Base-by-base conservation (phyloP, 352 stramenopile genomes). In the Globisporangium abappressorium region DNA sequence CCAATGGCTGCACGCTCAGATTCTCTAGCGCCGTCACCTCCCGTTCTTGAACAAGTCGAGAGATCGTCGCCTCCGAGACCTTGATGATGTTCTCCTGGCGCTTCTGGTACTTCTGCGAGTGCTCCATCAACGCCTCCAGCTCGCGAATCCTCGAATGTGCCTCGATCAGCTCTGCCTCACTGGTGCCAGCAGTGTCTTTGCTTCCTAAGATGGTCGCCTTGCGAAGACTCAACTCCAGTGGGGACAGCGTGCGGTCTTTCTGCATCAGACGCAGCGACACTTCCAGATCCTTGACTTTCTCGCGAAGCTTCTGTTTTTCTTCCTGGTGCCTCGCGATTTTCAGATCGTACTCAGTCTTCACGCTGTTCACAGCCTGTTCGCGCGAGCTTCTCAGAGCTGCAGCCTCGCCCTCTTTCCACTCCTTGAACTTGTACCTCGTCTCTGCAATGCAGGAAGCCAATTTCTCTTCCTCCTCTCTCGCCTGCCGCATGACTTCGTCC, bases 241-340 rank as follows among this genome's bases (percentile, higher is more conserved):
- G 84, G 1, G 84, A 92, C 18, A 92, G 65, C 2, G 74, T 71
- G 0, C 79, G 79, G 61, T 90, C 78, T 54, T 89, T 91, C 55
- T 91, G 82, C 71, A 91, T 72, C 0, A 91, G 59, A 24, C 80
- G 77, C 18, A 89, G 68, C 9, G 82, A 87, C 5, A 90, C 84
- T 49, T 91, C 84, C 12, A 92, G 71, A 57, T 92, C 84, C 54
- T 89, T 85, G 11, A 90, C 82, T 55, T 91, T 90, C 4, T 91
- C 84, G 1, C 84, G 80, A 1, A 92, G 62, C 62, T 92, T 92
- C 36, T 90, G 74, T 54, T 89, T 92, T 56, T 92, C 84, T 33
- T 90, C 79, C 60, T 88, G 84, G 51, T 90, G 84, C 9, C 81
- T 72, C 5, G 79, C 76, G 54, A 91, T 78, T 61, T 90, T 89